Evolutionary conservation across 257 asterid species (phyloP).

Genomic region (Scutellaria minor): DNA sequence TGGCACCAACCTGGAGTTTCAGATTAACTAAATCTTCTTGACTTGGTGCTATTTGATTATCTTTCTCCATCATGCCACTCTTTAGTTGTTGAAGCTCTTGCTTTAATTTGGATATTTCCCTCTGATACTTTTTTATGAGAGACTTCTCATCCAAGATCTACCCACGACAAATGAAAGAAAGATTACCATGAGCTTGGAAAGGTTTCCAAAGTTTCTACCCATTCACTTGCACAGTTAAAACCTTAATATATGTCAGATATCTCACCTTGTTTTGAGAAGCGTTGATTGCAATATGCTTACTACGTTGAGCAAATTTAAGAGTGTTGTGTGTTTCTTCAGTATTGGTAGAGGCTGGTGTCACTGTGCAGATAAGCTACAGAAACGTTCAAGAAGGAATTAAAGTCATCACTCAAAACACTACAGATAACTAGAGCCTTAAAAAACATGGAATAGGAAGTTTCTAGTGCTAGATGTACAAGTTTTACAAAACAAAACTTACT

Average conservation of each 20-base stretch:
- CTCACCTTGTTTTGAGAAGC: conserved; percentile 76
- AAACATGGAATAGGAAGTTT: conserved; percentile 24
- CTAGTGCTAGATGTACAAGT: conserved; percentile 25
- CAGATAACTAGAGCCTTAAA: conserved; percentile 19
- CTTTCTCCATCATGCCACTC: conserved; percentile 78
- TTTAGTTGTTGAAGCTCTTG: conserved; percentile 80
- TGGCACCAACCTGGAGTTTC: conserved; percentile 69
- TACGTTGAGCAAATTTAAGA: conserved; percentile 78
- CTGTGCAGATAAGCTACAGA: conserved; percentile 81
- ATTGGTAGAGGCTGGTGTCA: conserved; percentile 82
- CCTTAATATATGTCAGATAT: conserved; percentile 35
- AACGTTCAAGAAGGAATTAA: conserved; percentile 42
- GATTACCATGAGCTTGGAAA: conserved; percentile 26
- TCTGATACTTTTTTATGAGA: conserved; percentile 85
- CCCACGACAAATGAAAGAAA: conserved; percentile 25
- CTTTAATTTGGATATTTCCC: conserved; percentile 73
- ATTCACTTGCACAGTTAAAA: conserved; percentile 17
- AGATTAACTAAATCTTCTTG: conserved; percentile 78
- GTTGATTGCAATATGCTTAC: conserved; percentile 72
- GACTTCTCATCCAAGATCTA: conserved; percentile 91
- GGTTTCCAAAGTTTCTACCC: conserved; percentile 6
- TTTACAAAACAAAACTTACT: conserved; percentile 51
- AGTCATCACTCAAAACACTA: conserved; percentile 28
- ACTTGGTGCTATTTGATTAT: conserved; percentile 51
- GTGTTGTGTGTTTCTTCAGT: conserved; percentile 87